A percentile compares a stretch with the other conserved stretches of the same genome.
phyloP scores from a whole-genome alignment of 805 yeast species.

The Ogataea allantospora region DNA sequence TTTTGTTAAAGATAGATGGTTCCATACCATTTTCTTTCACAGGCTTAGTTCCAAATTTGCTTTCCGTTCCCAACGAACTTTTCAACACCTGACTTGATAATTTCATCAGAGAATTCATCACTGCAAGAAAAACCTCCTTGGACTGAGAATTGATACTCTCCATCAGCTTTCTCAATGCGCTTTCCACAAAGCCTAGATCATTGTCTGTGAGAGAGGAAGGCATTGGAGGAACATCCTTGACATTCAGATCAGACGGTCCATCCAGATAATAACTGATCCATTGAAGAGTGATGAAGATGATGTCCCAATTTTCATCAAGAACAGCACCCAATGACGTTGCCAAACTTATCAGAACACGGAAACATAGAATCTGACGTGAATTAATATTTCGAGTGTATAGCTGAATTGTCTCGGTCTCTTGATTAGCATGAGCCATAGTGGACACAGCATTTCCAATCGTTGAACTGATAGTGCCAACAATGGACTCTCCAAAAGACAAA shows the following conservation, averaged over 20 bases:
- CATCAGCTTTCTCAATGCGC: conserved; percentile 55
- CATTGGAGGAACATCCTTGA: conserved; percentile 42
- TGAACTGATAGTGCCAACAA: conserved; percentile 51
- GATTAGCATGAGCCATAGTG: conserved; percentile 20
- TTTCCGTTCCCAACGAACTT: conserved; percentile 5
- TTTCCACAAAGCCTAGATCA: conserved; percentile 53
- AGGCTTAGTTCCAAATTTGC: conserved; percentile 21
- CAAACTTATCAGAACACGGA: conserved; percentile 74
- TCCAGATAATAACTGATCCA: conserved; percentile 74
- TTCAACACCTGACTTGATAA: conserved; percentile 37
- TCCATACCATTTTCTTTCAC: conserved; percentile 20
- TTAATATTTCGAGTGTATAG: conserved; percentile 47
- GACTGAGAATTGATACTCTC: conserved; percentile 62
- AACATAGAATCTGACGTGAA: conserved; percentile 69
- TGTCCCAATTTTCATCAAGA: conserved; percentile 65
- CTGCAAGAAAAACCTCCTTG: conserved; percentile 44
- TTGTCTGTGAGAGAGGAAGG: conserved; percentile 41
- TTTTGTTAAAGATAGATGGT: conserved; percentile 54
- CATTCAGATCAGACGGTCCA: conserved; percentile 50
- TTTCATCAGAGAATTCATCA: conserved; percentile 46
- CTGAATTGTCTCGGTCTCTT: conserved; percentile 6
- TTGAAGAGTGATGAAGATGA: conserved; percentile 61
- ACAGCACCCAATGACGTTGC: conserved; percentile 81
- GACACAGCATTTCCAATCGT: conserved; percentile 39
- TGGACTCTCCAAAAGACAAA: conserved; percentile 46